Conservation (phyloP, 306 rosid genomes). For the Herpetospermum pedunculosum region DNA sequence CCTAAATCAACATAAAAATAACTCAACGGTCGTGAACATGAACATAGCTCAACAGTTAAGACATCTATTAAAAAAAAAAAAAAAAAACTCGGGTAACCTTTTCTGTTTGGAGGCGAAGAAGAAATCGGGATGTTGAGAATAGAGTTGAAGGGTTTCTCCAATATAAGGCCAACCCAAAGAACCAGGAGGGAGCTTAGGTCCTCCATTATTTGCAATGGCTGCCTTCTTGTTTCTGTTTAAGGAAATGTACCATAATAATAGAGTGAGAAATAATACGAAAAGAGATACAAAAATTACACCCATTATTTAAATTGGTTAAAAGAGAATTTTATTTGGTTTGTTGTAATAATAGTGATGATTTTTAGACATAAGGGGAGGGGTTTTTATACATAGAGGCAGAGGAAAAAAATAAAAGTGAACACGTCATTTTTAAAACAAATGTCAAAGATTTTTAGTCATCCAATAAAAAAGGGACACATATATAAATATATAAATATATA, state of each 20-base stretch:
- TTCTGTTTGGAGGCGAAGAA: conserved; percentile 71
- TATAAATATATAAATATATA: neutral
- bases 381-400: conserved; percentile 6
- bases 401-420: neutral
- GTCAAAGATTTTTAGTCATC: neutral
- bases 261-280: conserved; percentile 24
- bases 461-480: conserved; percentile 1
- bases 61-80: no score
- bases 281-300: conserved; percentile 20
- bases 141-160: conserved; percentile 83
- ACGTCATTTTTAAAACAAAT: neutral
- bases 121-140: conserved; percentile 62
- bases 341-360: neutral
- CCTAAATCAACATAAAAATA: conserved; percentile 25
- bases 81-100: conserved; percentile 28
- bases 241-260: conserved; percentile 21
- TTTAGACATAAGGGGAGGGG: neutral
- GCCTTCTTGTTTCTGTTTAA: conserved; percentile 12
- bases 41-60: neutral
- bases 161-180: conserved; percentile 88
- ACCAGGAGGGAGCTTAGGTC: conserved; percentile 79
- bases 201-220: conserved; percentile 10
- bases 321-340: neutral
- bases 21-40: no score
- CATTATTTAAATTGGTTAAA: conserved; percentile 21